Evolutionary conservation across 108 stramenopile species (phyloP), one percentile per base, ranked within the genome.

Genomic region (Discostella stelligeroides): DNA sequence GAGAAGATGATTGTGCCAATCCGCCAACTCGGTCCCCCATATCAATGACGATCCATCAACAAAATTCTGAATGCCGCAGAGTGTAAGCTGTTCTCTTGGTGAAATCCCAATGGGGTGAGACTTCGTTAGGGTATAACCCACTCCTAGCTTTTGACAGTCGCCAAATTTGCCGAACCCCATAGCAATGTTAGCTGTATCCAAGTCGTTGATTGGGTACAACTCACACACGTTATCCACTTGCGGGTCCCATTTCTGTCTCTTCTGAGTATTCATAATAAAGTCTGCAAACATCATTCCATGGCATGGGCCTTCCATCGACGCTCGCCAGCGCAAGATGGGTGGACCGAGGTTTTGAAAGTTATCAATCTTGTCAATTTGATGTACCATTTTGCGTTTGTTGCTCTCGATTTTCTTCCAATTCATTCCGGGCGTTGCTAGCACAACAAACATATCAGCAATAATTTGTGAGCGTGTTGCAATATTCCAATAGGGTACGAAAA

Each of bases 11-110:
- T 89, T 75, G 54, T 89, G 88, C 84, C 84, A 82, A 20, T 82
- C 85, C 63, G 85, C 85, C 73, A 89, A 57, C 45, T 89, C 88
- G 2, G 84, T 85, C 0, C 88, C 88, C 88, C 88, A 89, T 51
- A 89, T 84, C 38, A 89, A 53, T n/a, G 72, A 65, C n/a, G 81
- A 80, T 3, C 84, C 84, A 51, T 86, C 82, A n/a, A 55, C 57
- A 43, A 86, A 83, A 46, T 86, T 70, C 41, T 89, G 85, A 61
- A 86, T 85, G 2, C 88, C 88, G 68, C 88, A 89, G 23, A 89
- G 74, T 20, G 84, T 89, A 0, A 89, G 81, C 75, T 89, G 88
- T 66, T 89, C 88, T 9, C 88, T 63, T 8, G 85, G 68, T 13
- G 75, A 72, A 18, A 86, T 80, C 2, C 82, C 84, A 54, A 86